phyloP scores from a whole-genome alignment of 179 eudicot genomes.

The Heliamphora pulchella region DNA sequence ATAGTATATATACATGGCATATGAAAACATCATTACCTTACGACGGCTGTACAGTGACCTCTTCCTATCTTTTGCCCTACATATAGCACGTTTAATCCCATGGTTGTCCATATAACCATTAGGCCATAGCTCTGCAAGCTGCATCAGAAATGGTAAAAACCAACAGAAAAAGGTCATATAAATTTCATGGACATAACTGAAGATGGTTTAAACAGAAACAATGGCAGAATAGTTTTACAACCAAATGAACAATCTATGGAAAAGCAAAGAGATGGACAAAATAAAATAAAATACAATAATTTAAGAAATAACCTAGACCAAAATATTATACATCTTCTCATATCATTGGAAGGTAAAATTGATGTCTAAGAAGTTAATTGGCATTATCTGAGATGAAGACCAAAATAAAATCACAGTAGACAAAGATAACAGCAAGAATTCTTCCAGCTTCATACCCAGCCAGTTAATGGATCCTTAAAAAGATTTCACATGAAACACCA shows the following conservation, averaged over 20 bases:
- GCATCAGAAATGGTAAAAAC: conserved; percentile 27
- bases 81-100: conserved; percentile 92
- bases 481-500: not conserved
- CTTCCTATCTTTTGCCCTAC: conserved; percentile 81
- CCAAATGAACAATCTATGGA: not conserved
- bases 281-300: not conserved
- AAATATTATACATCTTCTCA: not conserved
- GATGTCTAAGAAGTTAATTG: not conserved
- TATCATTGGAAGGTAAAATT: not conserved
- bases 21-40: conserved; percentile 48
- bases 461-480: not conserved
- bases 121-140: conserved; percentile 95
- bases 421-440: not conserved
- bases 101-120: conserved; percentile 85
- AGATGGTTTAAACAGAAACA: not conserved
- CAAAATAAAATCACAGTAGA: not conserved
- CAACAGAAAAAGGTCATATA: not conserved
- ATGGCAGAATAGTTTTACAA: conserved; percentile 8
- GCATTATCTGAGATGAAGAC: not conserved
- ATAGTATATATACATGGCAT: not conserved
- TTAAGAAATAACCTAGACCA: not conserved
- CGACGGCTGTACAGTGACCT: conserved; percentile 35
- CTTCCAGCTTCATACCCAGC: not conserved
- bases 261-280: not conserved
- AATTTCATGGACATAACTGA: not conserved